These are phyloP conservation scores for Diddensiella transvaalensis DNA, from an alignment of 805 yeast genomes.

Conservation along the genomic window DNA sequence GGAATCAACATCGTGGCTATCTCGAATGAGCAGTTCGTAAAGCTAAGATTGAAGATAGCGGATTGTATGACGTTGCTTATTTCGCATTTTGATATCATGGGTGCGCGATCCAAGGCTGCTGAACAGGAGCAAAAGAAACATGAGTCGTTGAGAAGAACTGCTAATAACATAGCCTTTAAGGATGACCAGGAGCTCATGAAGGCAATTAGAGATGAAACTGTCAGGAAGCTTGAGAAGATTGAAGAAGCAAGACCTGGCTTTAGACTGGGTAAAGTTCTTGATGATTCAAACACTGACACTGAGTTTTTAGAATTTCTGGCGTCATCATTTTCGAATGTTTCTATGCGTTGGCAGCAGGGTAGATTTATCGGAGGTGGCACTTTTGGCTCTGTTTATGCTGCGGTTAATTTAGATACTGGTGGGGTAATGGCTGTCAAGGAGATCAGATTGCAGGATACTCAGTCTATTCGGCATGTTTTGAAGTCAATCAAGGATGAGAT, in stretches of 20 bases:
- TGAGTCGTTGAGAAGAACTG: constrained; percentile 33
- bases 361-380: constrained; percentile 92
- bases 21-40: constrained; percentile 68
- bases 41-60: constrained; percentile 77
- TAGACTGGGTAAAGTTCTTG: constrained; percentile 78
- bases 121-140: constrained; percentile 42
- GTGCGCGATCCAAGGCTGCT: constrained; percentile 79
- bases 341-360: constrained; percentile 97
- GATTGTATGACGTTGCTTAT: constrained; percentile 90
- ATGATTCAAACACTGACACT: constrained; percentile 80
- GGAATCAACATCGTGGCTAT: constrained; percentile 85
- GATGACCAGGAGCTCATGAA: constrained; percentile 51
- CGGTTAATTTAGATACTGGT: constrained; percentile 90
- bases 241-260: constrained; percentile 53
- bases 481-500: constrained; percentile 92
- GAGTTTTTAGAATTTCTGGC: constrained; percentile 84
- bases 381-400: constrained; percentile 90
- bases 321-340: constrained; percentile 80
- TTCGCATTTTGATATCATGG: constrained; percentile 97
- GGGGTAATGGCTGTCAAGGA: constrained; percentile 97
- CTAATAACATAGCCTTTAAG: constrained; percentile 43
- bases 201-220: constrained; percentile 62
- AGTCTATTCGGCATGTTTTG: constrained; percentile 76
- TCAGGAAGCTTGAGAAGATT: constrained; percentile 59
- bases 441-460: constrained; percentile 83